These are phyloP conservation scores for Lachancea cidri DNA, from an alignment of 805 yeast species.

Conservation along the genomic window DNA sequence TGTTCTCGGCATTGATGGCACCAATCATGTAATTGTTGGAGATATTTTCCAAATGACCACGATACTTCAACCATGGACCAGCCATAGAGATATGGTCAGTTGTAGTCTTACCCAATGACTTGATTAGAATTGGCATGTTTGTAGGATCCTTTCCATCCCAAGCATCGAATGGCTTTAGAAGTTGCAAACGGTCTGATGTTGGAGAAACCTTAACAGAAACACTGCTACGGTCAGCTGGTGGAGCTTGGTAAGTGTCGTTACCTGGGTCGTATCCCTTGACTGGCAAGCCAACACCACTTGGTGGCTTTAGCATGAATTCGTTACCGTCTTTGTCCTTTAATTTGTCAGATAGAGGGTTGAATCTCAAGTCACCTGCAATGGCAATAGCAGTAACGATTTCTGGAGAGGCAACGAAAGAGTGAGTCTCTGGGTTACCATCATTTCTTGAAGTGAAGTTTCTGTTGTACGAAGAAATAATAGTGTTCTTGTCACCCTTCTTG, in stretches of 20 bases:
- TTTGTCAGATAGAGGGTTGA: constrained; percentile 92
- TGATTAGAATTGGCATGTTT: constrained; percentile 88
- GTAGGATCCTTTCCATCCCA: constrained; percentile 96
- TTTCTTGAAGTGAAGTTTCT: constrained; percentile 97
- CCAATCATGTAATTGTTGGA: constrained; percentile 99
- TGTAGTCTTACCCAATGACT: constrained; percentile 96
- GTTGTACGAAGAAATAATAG: constrained; percentile 95
- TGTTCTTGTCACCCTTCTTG: constrained; percentile 91
- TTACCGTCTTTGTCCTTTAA: constrained; percentile 85
- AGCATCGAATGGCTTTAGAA: constrained; percentile 85
- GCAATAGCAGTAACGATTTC: constrained; percentile 95
- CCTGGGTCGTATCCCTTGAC: constrained; percentile 86
- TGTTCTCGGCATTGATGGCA: constrained; percentile 95
- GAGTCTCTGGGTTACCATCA: constrained; percentile 96
- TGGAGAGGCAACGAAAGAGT: constrained; percentile 96
- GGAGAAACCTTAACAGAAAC: constrained; percentile 79
- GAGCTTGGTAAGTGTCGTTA: constrained; percentile 93
- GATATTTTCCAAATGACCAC: constrained; percentile 98
- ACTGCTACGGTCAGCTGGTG: constrained; percentile 77
- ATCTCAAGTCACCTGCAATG: constrained; percentile 91
- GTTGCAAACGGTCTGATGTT: constrained; percentile 93
- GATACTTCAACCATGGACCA: constrained; percentile 99
- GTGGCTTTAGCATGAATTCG: constrained; percentile 83
- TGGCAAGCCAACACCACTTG: constrained; percentile 89
- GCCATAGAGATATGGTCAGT: constrained; percentile 99